These are phyloP conservation scores for Teunomyces barrocoloradensis DNA, from an alignment of 805 yeast genomes.

Conservation along the genomic window DNA sequence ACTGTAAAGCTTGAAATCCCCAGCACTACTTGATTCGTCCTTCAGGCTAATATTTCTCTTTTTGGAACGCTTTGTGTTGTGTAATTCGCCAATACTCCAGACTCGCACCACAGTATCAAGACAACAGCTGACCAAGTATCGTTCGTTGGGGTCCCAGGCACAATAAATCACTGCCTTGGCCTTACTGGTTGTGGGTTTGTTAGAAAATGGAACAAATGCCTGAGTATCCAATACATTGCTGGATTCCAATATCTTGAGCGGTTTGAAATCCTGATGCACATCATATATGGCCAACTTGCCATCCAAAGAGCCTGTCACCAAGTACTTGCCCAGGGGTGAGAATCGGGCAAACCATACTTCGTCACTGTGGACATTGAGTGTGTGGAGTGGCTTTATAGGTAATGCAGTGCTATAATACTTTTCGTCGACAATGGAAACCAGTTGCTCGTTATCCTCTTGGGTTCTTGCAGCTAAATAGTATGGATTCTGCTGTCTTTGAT, in stretches of 20 bases:
- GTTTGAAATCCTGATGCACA: slow-evolving; percentile 43
- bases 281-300: slow-evolving; percentile 63
- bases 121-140: slow-evolving; percentile 65
- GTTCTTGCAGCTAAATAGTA: slow-evolving; percentile 29
- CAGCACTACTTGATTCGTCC: slow-evolving; percentile 7
- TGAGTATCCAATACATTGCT: slow-evolving; percentile 22
- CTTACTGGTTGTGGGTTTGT: slow-evolving; percentile 24
- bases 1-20: slow-evolving; percentile 21
- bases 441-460: neutral
- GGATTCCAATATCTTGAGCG: slow-evolving; percentile 27
- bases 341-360: slow-evolving; percentile 86
- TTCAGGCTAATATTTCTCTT: slow-evolving; percentile 26
- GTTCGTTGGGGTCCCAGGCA: slow-evolving; percentile 75
- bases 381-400: slow-evolving; percentile 48
- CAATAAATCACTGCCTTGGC: slow-evolving; percentile 58
- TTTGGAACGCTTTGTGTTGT: slow-evolving; percentile 10
- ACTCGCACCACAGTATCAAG: slow-evolving; percentile 67
- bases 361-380: slow-evolving; percentile 50
- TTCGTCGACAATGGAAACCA: neutral
- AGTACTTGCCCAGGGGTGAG: slow-evolving; percentile 69
- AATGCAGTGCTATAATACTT: slow-evolving; percentile 21
- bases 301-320: slow-evolving; percentile 79
- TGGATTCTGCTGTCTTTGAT: slow-evolving; percentile 23
- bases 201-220: slow-evolving; percentile 24
- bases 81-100: slow-evolving; percentile 55